Evolutionary conservation across 768 basidiomycete genomes (phyloP), one percentile per base, ranked within the genome.

Genomic region (Boletus pseudo-olivaceus): DNA sequence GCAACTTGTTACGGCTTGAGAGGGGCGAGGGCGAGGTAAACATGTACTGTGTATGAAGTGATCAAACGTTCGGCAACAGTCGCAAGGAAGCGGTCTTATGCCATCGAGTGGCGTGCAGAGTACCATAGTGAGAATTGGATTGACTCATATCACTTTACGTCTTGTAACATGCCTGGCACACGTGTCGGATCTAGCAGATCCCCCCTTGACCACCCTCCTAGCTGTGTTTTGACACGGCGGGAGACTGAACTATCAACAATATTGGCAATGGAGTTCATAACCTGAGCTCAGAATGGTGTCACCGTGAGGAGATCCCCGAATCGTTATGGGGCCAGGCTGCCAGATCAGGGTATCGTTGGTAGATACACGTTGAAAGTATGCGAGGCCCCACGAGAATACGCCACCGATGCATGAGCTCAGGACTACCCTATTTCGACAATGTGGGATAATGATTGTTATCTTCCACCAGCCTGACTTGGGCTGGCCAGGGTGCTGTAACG

Each of bases 1-100:
- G 46, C 30, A 76, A 23, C 56, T 68, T 42, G 2, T 20, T 23
- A n/a, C 46, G 29, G 49, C 33, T 32, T 60, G 38, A 47, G 23
- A 17, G 45, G n/a, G 38, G 30, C 40, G 30, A 37, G 26, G 26
- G 10, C 42, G 17, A 29, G 27, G 35, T 51, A 38, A 38, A 30
- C 4, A 40, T 41, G 44, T 47, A 32, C 8, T 23, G 23, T 46
- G 34, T 54, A 41, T 46, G 27, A 50, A 46, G 26, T 17, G 41
- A 55, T 50, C 37, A 12, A 37, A 47, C 30, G 43, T 37, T 32
- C 27, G 37, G 33, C 23, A 20, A 27, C 23, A 30, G 10, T 47
- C 38, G 37, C 34, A 41, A 30, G 34, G 50, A 40, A 57, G 54
- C 35, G 8, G 17, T 34, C 17, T 14, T 14, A 23, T 20, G 47